phyloP scores from a whole-genome alignment of 1,139 yeast genomes.

The Kurtzmaniella natalensis region DNA sequence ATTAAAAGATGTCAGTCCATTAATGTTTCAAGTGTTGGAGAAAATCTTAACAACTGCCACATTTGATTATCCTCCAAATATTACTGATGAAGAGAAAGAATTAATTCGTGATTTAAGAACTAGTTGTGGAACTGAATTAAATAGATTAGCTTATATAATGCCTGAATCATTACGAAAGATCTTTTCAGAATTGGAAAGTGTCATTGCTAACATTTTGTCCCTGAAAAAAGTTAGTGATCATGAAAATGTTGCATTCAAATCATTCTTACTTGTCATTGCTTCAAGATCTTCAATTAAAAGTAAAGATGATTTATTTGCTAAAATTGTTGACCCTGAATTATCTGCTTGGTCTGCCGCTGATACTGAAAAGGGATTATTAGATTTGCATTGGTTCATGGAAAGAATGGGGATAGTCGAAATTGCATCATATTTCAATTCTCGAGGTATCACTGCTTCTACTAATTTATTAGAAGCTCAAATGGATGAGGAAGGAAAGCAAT shows the following conservation, averaged over 20 bases:
- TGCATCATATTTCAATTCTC: constrained; percentile 79
- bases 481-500: constrained; percentile 83
- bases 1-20: constrained; percentile 64
- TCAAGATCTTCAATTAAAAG: constrained; percentile 73
- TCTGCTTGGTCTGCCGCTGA: constrained; percentile 90
- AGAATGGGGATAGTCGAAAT: constrained; percentile 91
- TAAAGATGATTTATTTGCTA: constrained; percentile 71
- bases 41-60: constrained; percentile 87
- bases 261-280: constrained; percentile 85
- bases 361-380: constrained; percentile 83
- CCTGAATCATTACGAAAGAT: constrained; percentile 84
- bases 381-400: constrained; percentile 97
- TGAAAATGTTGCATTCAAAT: constrained; percentile 90
- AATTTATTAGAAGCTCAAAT: constrained; percentile 72
- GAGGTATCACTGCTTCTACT: constrained; percentile 76
- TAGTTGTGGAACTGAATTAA: constrained; percentile 91
- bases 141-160: constrained; percentile 88
- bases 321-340: constrained; percentile 89
- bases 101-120: constrained; percentile 83
- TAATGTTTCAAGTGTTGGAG: constrained; percentile 82
- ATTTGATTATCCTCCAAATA: constrained; percentile 67
- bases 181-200: constrained; percentile 76
- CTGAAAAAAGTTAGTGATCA: constrained; percentile 77
- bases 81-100: constrained; percentile 71
- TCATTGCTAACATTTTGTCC: constrained; percentile 66